A percentile compares a stretch with the other conserved stretches of the same genome.
These are phyloP conservation scores for Colletotrichum shisoi DNA, from an alignment of 2,329 filamentous ascomycete genomes.

Conservation along the genomic window DNA sequence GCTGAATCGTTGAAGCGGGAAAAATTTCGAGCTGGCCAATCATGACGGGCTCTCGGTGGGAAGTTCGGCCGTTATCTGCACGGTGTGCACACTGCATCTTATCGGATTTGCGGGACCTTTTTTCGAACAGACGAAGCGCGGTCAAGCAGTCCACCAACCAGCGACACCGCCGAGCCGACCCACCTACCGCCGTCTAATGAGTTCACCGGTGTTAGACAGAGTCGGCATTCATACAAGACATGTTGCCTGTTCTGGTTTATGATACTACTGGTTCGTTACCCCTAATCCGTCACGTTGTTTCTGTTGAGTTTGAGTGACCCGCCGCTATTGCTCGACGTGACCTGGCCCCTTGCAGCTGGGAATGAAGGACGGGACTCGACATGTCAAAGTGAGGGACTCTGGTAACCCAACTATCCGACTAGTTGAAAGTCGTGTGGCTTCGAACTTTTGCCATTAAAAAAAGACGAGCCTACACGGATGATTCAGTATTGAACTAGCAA, in stretches of 20 bases:
- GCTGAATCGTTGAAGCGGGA: conserved; percentile 3
- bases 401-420: neutral
- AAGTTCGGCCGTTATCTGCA: conserved; percentile 9
- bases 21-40: conserved; percentile 31
- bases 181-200: neutral
- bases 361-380: conserved; percentile 1
- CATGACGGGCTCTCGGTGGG: neutral
- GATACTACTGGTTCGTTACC: conserved; percentile 13
- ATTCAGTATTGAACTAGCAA: neutral
- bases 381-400: neutral
- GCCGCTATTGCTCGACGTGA: conserved; percentile 7
- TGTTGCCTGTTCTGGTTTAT: neutral
- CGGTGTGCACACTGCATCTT: neutral
- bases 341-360: conserved; percentile 17
- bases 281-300: conserved; percentile 16
- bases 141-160: neutral
- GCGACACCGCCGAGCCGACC: neutral
- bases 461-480: neutral
- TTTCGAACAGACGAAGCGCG: neutral
- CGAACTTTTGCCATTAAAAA: neutral
- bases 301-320: neutral
- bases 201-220: neutral
- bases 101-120: conserved; percentile 11
- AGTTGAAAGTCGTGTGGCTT: neutral
- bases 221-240: neutral